phyloP scores from a whole-genome alignment of 495 filamentous ascomycete species.

The Umbilicaria muhlenbergii region DNA sequence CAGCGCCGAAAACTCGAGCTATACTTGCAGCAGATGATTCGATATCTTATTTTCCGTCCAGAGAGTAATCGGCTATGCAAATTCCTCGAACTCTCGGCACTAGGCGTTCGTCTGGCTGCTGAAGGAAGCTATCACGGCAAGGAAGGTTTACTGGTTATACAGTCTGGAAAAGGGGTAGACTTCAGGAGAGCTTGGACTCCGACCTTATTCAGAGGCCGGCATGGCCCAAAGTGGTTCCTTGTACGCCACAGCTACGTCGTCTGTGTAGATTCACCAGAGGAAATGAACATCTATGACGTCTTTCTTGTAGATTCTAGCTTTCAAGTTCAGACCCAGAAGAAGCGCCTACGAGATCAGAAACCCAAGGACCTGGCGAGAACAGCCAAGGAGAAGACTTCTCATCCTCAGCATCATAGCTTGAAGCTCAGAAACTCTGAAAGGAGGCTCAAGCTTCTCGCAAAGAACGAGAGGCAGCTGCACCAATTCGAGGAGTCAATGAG shows the following conservation, averaged over 20 bases:
- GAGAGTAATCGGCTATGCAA: constrained; percentile 94
- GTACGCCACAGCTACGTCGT: constrained; percentile 97
- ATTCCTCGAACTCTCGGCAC: constrained; percentile 85
- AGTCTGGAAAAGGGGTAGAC: constrained; percentile 80
- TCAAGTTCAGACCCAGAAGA: constrained; percentile 52
- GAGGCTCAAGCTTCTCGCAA: constrained; percentile 77
- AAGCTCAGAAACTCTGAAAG: constrained; percentile 76
- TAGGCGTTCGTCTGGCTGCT: constrained; percentile 87
- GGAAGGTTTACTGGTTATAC: constrained; percentile 84
- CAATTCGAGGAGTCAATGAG: constrained; percentile 89
- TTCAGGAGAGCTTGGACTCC: constrained; percentile 71
- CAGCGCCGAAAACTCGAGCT: constrained; percentile 77
- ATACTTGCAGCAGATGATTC: constrained; percentile 89
- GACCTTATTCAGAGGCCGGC: constrained; percentile 55
- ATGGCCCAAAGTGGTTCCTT: constrained; percentile 91
- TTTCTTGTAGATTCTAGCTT: constrained; percentile 86
- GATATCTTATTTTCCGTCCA: constrained; percentile 85
- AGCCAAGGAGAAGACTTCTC: constrained; percentile 45
- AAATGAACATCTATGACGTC: constrained; percentile 98
- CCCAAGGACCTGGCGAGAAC: constrained; percentile 43
- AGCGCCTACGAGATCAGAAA: constrained; percentile 42
- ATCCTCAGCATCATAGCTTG: constrained; percentile 69
- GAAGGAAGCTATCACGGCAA: constrained; percentile 97
- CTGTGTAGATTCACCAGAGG: constrained; percentile 92
- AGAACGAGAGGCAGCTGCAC: constrained; percentile 72